Evolutionary conservation across 306 rosid species (phyloP).

Genomic region (Hippophae rhamnoides): DNA sequence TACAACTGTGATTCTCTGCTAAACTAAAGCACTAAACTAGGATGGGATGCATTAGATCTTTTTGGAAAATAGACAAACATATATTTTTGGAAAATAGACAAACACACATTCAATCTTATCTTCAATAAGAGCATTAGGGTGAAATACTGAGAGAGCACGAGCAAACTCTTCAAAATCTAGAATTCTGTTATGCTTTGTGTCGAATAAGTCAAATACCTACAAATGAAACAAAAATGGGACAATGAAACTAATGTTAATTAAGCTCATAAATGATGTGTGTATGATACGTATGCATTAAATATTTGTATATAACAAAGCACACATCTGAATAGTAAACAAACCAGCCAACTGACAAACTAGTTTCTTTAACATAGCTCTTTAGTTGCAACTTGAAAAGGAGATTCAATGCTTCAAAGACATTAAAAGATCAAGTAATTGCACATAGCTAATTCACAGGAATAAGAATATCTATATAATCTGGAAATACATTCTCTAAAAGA

Average conservation of each 20-base stretch:
- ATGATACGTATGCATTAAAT: not conserved
- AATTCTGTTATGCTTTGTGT: slow-evolving; percentile 46
- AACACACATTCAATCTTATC: slow-evolving; percentile 72
- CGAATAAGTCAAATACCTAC: slow-evolving; percentile 80
- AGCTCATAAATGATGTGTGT: not conserved
- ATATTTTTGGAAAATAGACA: slow-evolving; percentile 1
- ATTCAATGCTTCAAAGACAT: too few species aligned
- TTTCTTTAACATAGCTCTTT: too few species aligned
- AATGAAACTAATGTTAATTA: slow-evolving; percentile 3
- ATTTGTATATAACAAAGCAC: not conserved
- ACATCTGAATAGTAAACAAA: not conserved
- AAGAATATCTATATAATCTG: too few species aligned
- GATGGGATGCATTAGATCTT: not conserved
- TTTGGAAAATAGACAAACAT: slow-evolving; percentile 17
- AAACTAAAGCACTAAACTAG: not conserved
- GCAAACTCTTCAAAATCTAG: slow-evolving; percentile 80
- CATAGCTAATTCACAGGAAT: too few species aligned
- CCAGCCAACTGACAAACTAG: too few species aligned
- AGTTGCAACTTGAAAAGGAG: too few species aligned
- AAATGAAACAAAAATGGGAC: slow-evolving; percentile 22
- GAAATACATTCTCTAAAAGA: too few species aligned
- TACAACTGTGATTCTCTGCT: not conserved
- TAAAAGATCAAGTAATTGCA: too few species aligned
- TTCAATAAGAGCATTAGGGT: slow-evolving; percentile 63
- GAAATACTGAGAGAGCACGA: slow-evolving; percentile 73